These are phyloP conservation scores for Rhizophagus prolifer DNA, from an alignment of 192 early-diverging fungal species.

Conservation along the genomic window DNA sequence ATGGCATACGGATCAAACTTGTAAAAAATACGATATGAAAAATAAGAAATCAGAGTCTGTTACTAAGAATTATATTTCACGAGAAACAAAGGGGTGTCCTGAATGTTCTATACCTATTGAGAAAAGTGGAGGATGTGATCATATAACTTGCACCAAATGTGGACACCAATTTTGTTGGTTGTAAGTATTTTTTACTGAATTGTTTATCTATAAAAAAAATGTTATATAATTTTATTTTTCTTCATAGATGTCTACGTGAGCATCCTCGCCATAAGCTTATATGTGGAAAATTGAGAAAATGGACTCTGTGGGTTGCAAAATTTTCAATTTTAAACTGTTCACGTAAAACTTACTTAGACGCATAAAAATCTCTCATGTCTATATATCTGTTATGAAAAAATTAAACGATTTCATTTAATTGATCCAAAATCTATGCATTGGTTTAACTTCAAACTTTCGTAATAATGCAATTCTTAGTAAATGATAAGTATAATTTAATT, in stretches of 20 bases:
- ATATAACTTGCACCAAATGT: constrained; percentile 17
- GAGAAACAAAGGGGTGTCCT: constrained; percentile 1
- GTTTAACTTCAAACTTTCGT: no score
- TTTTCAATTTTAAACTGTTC: no score
- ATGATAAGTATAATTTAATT: no score
- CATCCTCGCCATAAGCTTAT: neutral
- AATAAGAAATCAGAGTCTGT: constrained; percentile 7
- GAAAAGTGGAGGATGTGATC: constrained; percentile 20
- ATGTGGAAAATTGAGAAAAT: neutral
- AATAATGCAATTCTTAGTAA: no score
- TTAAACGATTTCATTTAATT: no score
- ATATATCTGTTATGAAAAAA: no score
- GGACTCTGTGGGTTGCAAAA: no score
- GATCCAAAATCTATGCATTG: no score
- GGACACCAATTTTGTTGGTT: constrained; percentile 18
- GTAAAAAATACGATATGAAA: neutral
- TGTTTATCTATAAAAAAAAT: neutral
- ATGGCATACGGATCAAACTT: constrained; percentile 16
- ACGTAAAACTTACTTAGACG: no score
- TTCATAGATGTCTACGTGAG: neutral
- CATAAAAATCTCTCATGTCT: no score
- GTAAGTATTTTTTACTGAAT: constrained; percentile 15
- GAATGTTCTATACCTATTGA: constrained; percentile 10
- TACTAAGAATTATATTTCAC: constrained; percentile 15
- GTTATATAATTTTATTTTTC: neutral